Percentiles rank a stretch among this genome's conserved stretches.
Conservation (phyloP, 148 eudicot species). For the Rhododendron vialii region DNA sequence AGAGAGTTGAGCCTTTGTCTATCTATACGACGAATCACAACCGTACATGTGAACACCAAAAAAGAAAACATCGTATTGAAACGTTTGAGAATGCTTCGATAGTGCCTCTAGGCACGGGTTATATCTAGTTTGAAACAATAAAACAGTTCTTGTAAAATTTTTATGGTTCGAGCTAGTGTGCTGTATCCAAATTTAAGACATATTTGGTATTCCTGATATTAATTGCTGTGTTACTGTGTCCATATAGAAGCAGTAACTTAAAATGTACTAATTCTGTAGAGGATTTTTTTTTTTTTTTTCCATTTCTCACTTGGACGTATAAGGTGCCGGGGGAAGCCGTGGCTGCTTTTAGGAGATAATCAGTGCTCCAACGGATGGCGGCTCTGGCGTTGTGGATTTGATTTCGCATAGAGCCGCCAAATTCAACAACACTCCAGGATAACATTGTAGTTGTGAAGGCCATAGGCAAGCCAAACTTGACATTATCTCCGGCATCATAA, state of each 20-base stretch:
- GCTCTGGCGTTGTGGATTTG: constrained; percentile 52
- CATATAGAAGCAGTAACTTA: neutral
- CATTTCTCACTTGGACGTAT: constrained; percentile 62
- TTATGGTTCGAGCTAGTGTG: neutral
- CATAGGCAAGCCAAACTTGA: constrained; percentile 92
- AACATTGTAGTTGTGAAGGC: constrained; percentile 78
- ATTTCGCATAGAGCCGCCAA: constrained; percentile 58
- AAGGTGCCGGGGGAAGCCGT: constrained; percentile 59
- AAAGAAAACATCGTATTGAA: neutral
- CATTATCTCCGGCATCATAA: constrained; percentile 91
- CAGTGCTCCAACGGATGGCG: constrained; percentile 76
- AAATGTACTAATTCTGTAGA: neutral
- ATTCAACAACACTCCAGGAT: constrained; percentile 81
- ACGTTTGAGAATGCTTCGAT: neutral
- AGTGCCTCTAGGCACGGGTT: neutral
- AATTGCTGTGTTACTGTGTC: neutral
- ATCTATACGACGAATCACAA: neutral
- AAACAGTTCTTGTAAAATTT: neutral
- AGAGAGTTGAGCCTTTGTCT: neutral
- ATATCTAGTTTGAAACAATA: neutral
- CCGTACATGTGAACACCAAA: neutral
- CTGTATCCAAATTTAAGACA: neutral
- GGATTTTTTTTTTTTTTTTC: too few relatives aligned
- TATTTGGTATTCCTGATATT: neutral
- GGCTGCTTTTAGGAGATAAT: constrained; percentile 87